Evolutionary conservation across 2,329 filamentous ascomycete genomes (phyloP).

Genomic region (Epicoccum sorghinum): DNA sequence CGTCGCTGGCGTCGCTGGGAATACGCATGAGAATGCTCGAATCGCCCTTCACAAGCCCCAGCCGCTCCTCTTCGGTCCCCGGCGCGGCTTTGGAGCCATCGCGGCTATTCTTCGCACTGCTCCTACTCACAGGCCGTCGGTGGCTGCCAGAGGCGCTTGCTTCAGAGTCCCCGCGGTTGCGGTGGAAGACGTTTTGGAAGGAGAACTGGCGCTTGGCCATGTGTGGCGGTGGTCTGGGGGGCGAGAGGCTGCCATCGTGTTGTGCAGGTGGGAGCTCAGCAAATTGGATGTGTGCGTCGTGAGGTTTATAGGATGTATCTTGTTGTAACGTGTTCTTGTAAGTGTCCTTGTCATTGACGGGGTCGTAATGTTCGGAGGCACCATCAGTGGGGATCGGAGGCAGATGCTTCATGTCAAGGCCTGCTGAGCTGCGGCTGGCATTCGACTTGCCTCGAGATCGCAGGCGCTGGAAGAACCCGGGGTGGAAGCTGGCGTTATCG

Average conservation of each 20-base stretch:
- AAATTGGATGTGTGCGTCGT: constrained; percentile 52
- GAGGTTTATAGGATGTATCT: constrained; percentile 55
- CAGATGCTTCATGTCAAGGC: constrained; percentile 32
- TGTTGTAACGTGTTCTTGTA: constrained; percentile 46
- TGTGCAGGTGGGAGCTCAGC: constrained; percentile 41
- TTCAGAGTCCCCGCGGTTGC: constrained; percentile 46
- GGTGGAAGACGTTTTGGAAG: constrained; percentile 83
- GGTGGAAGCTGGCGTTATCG: constrained; percentile 49
- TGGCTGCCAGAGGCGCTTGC: constrained; percentile 25
- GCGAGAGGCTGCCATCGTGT: constrained; percentile 51
- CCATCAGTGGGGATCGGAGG: constrained; percentile 30
- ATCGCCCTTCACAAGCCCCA: constrained; percentile 83
- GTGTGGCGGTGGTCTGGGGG: constrained; percentile 65
- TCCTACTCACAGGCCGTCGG: constrained; percentile 32
- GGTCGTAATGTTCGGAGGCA: constrained; percentile 23
- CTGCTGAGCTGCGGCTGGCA: constrained; percentile 26
- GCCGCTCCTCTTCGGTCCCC: constrained; percentile 76
- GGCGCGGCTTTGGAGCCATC: constrained; percentile 49
- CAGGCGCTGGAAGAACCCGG: constrained; percentile 54
- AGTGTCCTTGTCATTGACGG: constrained; percentile 53
- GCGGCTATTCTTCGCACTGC: constrained; percentile 43
- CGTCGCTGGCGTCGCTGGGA: constrained; percentile 28
- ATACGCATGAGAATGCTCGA: constrained; percentile 45
- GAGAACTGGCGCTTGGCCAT: constrained; percentile 78
- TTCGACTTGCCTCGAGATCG: constrained; percentile 45